Evolutionary conservation across 2,329 filamentous ascomycete species (phyloP).

Genomic region (Colletotrichum sp.): DNA sequence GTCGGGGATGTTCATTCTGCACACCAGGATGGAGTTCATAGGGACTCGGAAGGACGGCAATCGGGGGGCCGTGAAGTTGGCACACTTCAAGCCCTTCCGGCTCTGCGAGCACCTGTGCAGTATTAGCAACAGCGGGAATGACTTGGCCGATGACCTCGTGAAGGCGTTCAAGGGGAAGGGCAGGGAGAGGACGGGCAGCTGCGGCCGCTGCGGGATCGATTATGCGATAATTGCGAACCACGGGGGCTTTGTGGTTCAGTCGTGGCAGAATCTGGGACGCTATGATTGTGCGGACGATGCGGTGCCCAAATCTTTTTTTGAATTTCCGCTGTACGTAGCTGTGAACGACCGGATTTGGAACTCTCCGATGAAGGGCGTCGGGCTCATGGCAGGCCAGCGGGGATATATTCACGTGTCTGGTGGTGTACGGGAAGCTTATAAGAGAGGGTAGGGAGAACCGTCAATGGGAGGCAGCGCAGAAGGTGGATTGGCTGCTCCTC

Average conservation of each 20-base stretch:
- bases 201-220: background rate
- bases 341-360: background rate
- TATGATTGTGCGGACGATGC: background rate
- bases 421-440: background rate
- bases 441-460: background rate
- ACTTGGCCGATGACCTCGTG: accelerated
- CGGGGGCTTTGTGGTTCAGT: background rate
- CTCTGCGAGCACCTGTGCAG: background rate
- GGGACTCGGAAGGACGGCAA: background rate
- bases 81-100: background rate
- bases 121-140: background rate
- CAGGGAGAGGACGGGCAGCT: background rate
- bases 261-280: background rate
- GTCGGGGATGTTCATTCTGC: background rate
- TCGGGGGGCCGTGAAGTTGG: background rate
- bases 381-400: background rate
- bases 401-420: background rate
- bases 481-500: too few species aligned
- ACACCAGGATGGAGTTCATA: background rate
- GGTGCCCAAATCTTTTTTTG: background rate
- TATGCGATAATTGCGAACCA: background rate
- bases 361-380: background rate
- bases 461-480: too few species aligned
- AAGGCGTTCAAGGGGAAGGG: background rate
- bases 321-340: background rate